Evolutionary conservation across 495 filamentous ascomycete species (phyloP).

Genomic region (Trichocladium uniseriatum): DNA sequence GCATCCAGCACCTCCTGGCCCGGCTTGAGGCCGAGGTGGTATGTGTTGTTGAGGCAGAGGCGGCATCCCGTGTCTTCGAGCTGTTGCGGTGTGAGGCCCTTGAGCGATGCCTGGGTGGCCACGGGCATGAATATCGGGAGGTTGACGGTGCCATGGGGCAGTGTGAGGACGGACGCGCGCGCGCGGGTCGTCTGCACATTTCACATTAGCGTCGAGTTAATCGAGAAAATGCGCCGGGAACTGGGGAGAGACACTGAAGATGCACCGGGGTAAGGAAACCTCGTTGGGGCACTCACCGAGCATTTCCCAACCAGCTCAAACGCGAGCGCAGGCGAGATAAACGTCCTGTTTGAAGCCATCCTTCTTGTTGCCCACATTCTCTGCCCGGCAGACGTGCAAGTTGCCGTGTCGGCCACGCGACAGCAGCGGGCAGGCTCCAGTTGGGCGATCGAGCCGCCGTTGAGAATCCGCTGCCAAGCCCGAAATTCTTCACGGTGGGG

Average conservation of each 20-base stretch:
- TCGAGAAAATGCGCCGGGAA: background rate
- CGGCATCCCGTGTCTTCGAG: slow-evolving; percentile 80
- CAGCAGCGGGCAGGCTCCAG: background rate
- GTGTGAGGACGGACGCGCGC: slow-evolving; percentile 75
- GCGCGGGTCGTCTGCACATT: slow-evolving; percentile 79
- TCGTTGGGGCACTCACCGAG: slow-evolving; percentile 73
- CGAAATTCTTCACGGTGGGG: slow-evolving; percentile 3
- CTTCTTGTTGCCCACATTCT: slow-evolving; percentile 31
- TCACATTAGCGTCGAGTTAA: background rate
- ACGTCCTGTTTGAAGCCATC: slow-evolving; percentile 38
- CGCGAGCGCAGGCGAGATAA: slow-evolving; percentile 52
- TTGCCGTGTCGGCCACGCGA: background rate
- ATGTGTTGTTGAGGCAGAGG: slow-evolving; percentile 93
- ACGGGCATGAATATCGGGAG: slow-evolving; percentile 97
- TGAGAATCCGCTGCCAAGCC: slow-evolving; percentile 3
- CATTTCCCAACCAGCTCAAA: slow-evolving; percentile 77
- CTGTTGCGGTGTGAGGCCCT: slow-evolving; percentile 89
- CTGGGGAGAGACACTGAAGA: too few species aligned
- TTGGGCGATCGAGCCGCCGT: background rate
- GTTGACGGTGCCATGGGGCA: slow-evolving; percentile 85
- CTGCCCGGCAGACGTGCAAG: background rate
- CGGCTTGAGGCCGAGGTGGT: slow-evolving; percentile 90
- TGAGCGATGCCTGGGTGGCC: slow-evolving; percentile 92
- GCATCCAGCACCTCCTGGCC: slow-evolving; percentile 80
- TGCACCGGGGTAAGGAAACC: too few species aligned